A percentile compares a stretch with the other conserved stretches of the same genome.
phyloP scores from a whole-genome alignment of 2,329 filamentous ascomycete genomes.

The Elsinoe batatas region DNA sequence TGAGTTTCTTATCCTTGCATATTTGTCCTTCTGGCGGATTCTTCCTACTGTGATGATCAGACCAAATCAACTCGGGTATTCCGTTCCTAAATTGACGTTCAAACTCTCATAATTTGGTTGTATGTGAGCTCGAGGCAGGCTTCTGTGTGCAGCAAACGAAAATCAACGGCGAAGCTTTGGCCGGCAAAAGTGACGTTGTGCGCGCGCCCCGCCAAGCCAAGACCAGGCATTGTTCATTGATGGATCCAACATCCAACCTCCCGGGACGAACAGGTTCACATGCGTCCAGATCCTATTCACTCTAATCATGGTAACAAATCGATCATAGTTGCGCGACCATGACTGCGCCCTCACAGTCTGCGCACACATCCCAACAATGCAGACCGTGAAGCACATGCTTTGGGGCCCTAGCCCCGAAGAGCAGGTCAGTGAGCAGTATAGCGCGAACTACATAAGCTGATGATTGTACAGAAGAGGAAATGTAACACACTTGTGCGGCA shows the following conservation, averaged over 20 bases:
- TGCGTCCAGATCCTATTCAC: neutral
- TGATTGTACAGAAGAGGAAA: slow-evolving; percentile 65
- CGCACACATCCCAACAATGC: slow-evolving; percentile 54
- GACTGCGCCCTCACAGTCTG: neutral
- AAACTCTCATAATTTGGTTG: neutral
- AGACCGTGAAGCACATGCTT: slow-evolving; percentile 76
- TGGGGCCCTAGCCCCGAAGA: slow-evolving; percentile 86
- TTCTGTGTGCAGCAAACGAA: neutral
- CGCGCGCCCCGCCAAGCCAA: neutral
- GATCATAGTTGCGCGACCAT: neutral
- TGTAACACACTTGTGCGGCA: slow-evolving; percentile 82
- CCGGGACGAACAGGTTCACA: neutral
- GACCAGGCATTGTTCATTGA: neutral
- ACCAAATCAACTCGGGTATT: neutral
- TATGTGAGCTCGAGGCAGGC: neutral
- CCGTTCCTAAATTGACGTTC: neutral
- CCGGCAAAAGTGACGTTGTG: neutral
- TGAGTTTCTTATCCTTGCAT: neutral
- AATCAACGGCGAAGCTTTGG: neutral
- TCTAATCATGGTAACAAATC: neutral
- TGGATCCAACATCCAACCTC: neutral
- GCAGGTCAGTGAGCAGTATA: slow-evolving; percentile 52
- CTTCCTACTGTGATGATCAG: neutral
- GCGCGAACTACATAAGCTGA: slow-evolving; percentile 5
- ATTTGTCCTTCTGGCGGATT: neutral